Percentiles rank a stretch among this genome's conserved stretches.
Evolutionary conservation across 345 rosid species (phyloP).

Genomic region (Mangifera indica): DNA sequence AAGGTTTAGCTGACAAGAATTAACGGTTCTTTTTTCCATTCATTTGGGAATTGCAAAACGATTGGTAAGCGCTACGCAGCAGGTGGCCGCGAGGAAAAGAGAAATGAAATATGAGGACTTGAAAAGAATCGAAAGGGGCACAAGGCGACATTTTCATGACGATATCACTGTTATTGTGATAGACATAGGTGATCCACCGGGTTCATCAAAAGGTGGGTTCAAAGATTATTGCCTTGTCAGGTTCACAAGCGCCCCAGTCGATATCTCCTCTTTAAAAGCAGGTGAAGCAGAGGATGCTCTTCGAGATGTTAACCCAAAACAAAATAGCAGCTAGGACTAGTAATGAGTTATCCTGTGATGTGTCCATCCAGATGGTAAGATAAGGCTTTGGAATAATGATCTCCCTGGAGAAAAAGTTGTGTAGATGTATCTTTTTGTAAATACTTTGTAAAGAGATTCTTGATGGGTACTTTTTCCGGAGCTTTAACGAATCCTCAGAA

Average conservation of each 20-base stretch:
- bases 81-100: constrained; percentile 57
- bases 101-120: constrained; percentile 48
- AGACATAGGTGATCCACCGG: constrained; percentile 42
- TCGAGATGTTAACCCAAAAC: neutral
- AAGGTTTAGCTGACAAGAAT: too few species aligned
- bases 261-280: constrained; percentile 44
- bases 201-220: constrained; percentile 26
- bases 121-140: constrained; percentile 43
- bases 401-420: too few species aligned
- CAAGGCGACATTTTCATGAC: constrained; percentile 62
- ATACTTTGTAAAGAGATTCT: too few species aligned
- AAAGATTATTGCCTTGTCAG: constrained; percentile 19
- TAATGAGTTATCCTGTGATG: neutral
- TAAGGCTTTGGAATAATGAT: too few species aligned
- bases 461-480: too few species aligned
- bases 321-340: neutral
- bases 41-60: constrained; percentile 55
- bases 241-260: constrained; percentile 43
- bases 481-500: too few species aligned
- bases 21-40: neutral
- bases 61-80: constrained; percentile 51
- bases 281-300: constrained; percentile 23
- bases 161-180: constrained; percentile 63
- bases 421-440: too few species aligned
- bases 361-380: too few species aligned